A percentile compares a stretch with the other conserved stretches of the same genome.
Evolutionary conservation across 2,329 filamentous ascomycete genomes (phyloP).

Genomic region (Alternaria ventricosa): DNA sequence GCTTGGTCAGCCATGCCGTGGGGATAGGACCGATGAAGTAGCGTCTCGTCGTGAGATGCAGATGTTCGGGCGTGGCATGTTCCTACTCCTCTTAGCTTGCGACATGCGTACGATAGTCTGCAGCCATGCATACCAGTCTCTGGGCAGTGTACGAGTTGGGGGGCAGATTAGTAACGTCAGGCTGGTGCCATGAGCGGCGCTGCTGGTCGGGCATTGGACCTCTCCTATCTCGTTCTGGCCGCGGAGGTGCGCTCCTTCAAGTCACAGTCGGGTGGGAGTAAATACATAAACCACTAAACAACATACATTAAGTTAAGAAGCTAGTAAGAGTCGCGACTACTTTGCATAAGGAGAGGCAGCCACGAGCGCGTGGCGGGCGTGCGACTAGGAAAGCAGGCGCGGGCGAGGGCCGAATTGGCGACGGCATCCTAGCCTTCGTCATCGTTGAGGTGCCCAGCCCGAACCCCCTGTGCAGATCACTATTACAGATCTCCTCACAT

Average conservation of each 20-base stretch:
- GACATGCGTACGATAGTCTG: not conserved
- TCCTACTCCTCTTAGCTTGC: slow-evolving; percentile 49
- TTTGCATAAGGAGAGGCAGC: slow-evolving; percentile 23
- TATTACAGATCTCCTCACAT: not conserved
- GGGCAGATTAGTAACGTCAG: slow-evolving; percentile 47
- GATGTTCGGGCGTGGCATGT: slow-evolving; percentile 67
- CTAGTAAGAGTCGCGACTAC: slow-evolving; percentile 7
- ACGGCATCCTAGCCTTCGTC: slow-evolving; percentile 10
- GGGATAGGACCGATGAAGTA: slow-evolving; percentile 70
- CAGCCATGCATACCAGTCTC: slow-evolving; percentile 53
- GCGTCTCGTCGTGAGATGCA: slow-evolving; percentile 66
- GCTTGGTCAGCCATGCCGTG: slow-evolving; percentile 13
- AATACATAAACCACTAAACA: slow-evolving; percentile 19
- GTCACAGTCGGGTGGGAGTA: slow-evolving; percentile 15
- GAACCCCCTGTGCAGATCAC: not conserved
- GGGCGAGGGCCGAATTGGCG: slow-evolving; percentile 9
- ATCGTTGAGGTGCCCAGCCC: slow-evolving; percentile 24
- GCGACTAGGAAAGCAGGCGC: slow-evolving; percentile 23
- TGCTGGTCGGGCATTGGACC: slow-evolving; percentile 39
- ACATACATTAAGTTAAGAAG: slow-evolving; percentile 19
- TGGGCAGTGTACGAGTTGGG: slow-evolving; percentile 62
- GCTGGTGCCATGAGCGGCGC: slow-evolving; percentile 44
- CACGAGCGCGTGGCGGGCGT: slow-evolving; percentile 18
- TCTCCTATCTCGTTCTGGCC: slow-evolving; percentile 20
- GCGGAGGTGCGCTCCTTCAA: slow-evolving; percentile 21